These are phyloP conservation scores for Yamadazyma akitaensis DNA, from an alignment of 805 yeast species.

Conservation along the genomic window DNA sequence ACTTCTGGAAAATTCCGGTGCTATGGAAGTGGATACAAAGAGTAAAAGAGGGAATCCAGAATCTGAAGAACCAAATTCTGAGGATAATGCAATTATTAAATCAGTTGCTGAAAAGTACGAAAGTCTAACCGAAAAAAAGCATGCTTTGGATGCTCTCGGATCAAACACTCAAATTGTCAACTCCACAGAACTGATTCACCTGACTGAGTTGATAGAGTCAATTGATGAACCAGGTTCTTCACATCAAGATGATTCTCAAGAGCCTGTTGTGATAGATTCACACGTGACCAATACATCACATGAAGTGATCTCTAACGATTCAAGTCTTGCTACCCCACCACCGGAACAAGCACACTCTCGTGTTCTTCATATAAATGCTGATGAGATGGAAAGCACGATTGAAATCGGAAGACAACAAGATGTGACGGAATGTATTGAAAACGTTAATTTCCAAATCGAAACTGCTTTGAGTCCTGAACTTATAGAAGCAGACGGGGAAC, in stretches of 20 bases:
- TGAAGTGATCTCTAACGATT: not conserved
- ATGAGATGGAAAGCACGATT: constrained; percentile 69
- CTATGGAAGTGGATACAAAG: not conserved
- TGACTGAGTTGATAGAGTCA: not conserved
- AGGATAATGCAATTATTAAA: not conserved
- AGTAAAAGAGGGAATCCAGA: not conserved
- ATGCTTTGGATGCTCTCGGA: not conserved
- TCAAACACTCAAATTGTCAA: not conserved
- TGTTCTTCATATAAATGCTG: constrained; percentile 44
- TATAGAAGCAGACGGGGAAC: constrained; percentile 70
- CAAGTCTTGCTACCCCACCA: not conserved
- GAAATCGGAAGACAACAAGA: constrained; percentile 93
- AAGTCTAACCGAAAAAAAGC: not conserved
- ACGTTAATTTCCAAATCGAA: constrained; percentile 86
- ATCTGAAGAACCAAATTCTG: not conserved
- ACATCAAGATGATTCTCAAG: not conserved
- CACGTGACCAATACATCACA: not conserved
- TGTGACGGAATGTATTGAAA: constrained; percentile 95
- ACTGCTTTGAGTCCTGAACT: constrained; percentile 72
- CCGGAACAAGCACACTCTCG: constrained; percentile 10
- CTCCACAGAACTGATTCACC: not conserved
- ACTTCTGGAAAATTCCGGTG: not conserved
- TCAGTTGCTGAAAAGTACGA: not conserved
- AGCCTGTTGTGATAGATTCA: not conserved
- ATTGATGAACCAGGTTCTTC: not conserved